phyloP scores from a whole-genome alignment of 495 filamentous ascomycete genomes.

The Ramalina intermedia region DNA sequence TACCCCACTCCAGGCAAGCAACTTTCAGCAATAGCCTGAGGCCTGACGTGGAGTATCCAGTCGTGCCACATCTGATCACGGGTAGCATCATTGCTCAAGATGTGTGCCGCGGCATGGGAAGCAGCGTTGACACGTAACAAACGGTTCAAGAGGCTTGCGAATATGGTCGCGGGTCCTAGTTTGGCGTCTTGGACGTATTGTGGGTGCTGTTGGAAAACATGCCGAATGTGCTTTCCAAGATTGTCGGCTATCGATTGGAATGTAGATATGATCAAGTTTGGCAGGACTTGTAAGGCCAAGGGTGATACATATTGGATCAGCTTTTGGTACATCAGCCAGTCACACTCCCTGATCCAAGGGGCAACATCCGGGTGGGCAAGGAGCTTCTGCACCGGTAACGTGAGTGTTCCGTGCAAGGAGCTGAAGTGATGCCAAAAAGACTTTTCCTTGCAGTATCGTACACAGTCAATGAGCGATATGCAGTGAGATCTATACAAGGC shows the following conservation, averaged over 20 bases:
- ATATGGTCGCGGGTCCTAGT: slow-evolving; percentile 75
- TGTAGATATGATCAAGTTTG: slow-evolving; percentile 65
- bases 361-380: slow-evolving; percentile 68
- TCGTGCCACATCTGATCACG: slow-evolving; percentile 87
- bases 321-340: slow-evolving; percentile 88
- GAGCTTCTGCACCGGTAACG: slow-evolving; percentile 92
- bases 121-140: slow-evolving; percentile 82
- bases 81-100: slow-evolving; percentile 56
- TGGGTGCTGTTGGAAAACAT: slow-evolving; percentile 68
- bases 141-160: slow-evolving; percentile 69
- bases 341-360: slow-evolving; percentile 87
- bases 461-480: slow-evolving; percentile 84
- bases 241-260: slow-evolving; percentile 71
- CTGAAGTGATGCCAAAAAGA: slow-evolving; percentile 91
- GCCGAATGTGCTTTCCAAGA: slow-evolving; percentile 59
- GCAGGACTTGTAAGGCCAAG: slow-evolving; percentile 77
- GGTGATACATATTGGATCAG: slow-evolving; percentile 84
- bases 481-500: slow-evolving; percentile 88
- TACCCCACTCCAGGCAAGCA: slow-evolving; percentile 27
- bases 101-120: slow-evolving; percentile 69
- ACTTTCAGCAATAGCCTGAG: slow-evolving; percentile 49
- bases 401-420: slow-evolving; percentile 89
- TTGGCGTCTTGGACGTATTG: slow-evolving; percentile 73
- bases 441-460: slow-evolving; percentile 89
- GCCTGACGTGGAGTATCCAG: slow-evolving; percentile 68